These are phyloP conservation scores for Phascolomyces articulosus DNA, from an alignment of 371 early-diverging fungal species.

Conservation along the genomic window DNA sequence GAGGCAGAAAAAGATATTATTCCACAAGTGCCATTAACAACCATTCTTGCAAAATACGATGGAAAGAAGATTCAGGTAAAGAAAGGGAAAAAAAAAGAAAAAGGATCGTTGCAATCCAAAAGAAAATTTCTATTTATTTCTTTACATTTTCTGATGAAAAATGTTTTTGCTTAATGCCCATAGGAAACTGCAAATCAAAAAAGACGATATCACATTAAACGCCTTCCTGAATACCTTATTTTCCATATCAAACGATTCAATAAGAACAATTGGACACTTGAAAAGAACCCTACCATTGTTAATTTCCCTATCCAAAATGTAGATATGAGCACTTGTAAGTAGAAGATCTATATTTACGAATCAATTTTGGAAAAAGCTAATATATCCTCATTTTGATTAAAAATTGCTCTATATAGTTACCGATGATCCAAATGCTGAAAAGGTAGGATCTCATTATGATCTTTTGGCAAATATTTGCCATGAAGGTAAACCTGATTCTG, in stretches of 20 bases:
- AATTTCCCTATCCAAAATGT: constrained; percentile 90
- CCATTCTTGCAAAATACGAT: constrained; percentile 86
- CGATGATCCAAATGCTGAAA: constrained; percentile 49
- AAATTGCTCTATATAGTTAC: constrained; percentile 46
- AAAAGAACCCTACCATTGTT: constrained; percentile 98
- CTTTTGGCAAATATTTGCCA: constrained; percentile 93
- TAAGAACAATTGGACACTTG: constrained; percentile 84
- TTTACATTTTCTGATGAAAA: background rate
- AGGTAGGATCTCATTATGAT: constrained; percentile 72
- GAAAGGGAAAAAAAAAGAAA: background rate
- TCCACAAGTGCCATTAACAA: constrained; percentile 86
- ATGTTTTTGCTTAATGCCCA: no score
- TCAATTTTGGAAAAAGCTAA: background rate
- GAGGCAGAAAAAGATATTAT: constrained; percentile 88
- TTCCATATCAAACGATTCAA: constrained; percentile 92
- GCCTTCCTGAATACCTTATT: constrained; percentile 87
- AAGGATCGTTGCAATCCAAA: no score
- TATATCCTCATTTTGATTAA: background rate
- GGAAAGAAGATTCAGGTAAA: constrained; percentile 73
- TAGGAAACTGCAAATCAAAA: constrained; percentile 71
- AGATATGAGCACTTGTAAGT: constrained; percentile 78
- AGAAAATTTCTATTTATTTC: background rate
- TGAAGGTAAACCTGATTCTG: constrained; percentile 79
- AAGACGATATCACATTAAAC: constrained; percentile 73
- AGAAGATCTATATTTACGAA: background rate